These are phyloP conservation scores for Santalum album DNA, from an alignment of 164 flowering plant species.

Conservation along the genomic window DNA sequence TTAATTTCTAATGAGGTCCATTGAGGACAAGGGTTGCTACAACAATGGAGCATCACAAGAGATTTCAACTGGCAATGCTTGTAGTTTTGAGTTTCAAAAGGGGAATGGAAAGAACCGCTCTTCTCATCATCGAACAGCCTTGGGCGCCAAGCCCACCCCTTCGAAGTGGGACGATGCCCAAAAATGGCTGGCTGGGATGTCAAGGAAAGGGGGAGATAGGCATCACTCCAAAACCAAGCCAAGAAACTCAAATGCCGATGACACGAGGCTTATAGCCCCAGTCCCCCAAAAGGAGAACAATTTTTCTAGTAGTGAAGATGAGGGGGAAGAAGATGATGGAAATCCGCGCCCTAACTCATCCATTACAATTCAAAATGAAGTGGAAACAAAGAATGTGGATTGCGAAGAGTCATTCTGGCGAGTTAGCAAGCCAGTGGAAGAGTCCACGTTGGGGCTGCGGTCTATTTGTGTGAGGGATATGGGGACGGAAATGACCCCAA, in stretches of 20 bases:
- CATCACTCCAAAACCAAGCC: constrained; percentile 45
- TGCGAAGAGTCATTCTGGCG: constrained; percentile 61
- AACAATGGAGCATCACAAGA: constrained; percentile 34
- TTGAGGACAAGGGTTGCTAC: constrained; percentile 55
- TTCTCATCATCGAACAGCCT: constrained; percentile 44
- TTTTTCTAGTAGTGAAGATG: constrained; percentile 24
- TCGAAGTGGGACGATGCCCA: constrained; percentile 99
- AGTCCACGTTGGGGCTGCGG: constrained; percentile 32
- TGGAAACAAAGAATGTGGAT: constrained; percentile 64
- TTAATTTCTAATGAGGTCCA: constrained; percentile 71
- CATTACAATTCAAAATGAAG: constrained; percentile 21
- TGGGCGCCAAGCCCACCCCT: constrained; percentile 82
- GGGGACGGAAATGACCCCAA: constrained; percentile 99
- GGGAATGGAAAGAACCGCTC: constrained; percentile 33
- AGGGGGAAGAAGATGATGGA: constrained; percentile 17
- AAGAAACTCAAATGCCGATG: constrained; percentile 84
- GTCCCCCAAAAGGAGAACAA: constrained; percentile 46
- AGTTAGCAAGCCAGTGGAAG: constrained; percentile 31
- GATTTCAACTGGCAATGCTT: constrained; percentile 22
- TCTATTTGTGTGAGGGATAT: constrained; percentile 85
- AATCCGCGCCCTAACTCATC: constrained; percentile 6
- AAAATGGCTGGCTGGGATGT: constrained; percentile 80
- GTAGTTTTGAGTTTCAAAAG: constrained; percentile 65
- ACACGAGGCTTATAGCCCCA: constrained; percentile 62
- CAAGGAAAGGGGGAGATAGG: constrained; percentile 47